Percentiles rank a stretch among this genome's conserved stretches.
These are phyloP conservation scores for Phytophthora aleatoria DNA, from an alignment of 352 stramenopile genomes.

Conservation along the genomic window DNA sequence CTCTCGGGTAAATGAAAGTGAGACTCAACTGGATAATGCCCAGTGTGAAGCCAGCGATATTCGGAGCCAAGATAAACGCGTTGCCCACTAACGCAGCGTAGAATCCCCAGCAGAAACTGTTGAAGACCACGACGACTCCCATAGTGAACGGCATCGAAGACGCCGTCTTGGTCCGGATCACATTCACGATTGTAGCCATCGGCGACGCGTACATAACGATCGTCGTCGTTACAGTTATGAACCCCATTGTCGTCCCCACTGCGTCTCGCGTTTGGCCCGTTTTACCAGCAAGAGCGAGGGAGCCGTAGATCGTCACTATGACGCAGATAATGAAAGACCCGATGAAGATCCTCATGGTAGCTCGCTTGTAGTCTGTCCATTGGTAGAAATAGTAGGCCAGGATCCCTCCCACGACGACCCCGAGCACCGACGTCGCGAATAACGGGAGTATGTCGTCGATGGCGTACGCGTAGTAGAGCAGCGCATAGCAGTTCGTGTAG, in stretches of 20 bases:
- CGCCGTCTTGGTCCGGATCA: background rate
- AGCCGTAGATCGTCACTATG: slow-evolving; percentile 35
- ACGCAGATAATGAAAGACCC: slow-evolving; percentile 29
- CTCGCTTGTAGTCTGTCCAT: slow-evolving; percentile 36
- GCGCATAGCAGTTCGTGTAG: slow-evolving; percentile 34
- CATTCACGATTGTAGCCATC: slow-evolving; percentile 1
- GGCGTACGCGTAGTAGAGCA: slow-evolving; percentile 51
- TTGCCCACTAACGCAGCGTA: background rate
- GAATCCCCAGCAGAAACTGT: background rate
- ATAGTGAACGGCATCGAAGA: slow-evolving; percentile 14
- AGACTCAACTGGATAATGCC: background rate
- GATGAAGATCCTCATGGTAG: slow-evolving; percentile 33
- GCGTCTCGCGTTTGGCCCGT: slow-evolving; percentile 29
- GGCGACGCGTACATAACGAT: slow-evolving; percentile 46
- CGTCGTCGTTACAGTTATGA: slow-evolving; percentile 41
- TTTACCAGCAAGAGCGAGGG: slow-evolving; percentile 27
- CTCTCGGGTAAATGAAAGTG: slow-evolving; percentile 42
- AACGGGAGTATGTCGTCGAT: slow-evolving; percentile 56
- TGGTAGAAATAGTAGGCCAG: slow-evolving; percentile 46
- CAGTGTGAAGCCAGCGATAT: background rate
- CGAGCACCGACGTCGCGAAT: slow-evolving; percentile 45
- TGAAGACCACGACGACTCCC: background rate
- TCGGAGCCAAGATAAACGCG: background rate
- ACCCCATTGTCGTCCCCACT: slow-evolving; percentile 36
- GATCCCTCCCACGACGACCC: slow-evolving; percentile 37